Base-by-base conservation (phyloP, 2,329 filamentous ascomycete genomes). In the Fusarium kyushuense region DNA sequence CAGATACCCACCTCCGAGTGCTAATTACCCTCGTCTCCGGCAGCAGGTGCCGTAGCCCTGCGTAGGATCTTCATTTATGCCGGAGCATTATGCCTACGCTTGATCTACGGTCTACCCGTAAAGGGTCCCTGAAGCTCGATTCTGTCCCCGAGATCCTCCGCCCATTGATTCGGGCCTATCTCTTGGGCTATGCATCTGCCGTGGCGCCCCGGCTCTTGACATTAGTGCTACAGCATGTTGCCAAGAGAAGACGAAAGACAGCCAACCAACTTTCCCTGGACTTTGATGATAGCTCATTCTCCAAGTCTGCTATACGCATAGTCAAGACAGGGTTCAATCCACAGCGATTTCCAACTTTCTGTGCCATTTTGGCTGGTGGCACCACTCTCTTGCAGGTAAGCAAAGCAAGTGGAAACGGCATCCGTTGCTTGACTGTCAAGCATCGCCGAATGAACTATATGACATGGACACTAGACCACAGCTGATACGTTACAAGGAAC, bases 301-400 rank as follows among this genome's bases (percentile, higher is more conserved):
- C 74, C 17, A 74, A 71, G 16, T 77, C 78, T 43, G 74, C 74
- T 8, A 64, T 72, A n/a, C 70, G 74, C 33, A 84, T 87, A 58
- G 74, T 89, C 33, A 78, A 77, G 40, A 81, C 81, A 10, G 87
- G 86, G 4, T 77, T 89, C 17, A 85, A 87, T 43, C 78, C 80
- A 56, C 83, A 84, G 62, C 82, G 87, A 11, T 90, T 90, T 71
- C 87, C 88, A 42, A 81, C 87, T 6, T 90, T 90, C 73, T 90
- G 88, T 74, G 88, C 87, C 10, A 80, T 83, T 9, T 77, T 90
- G 12, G 84, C 87, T 38, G 88, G 88, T 33, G 87, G 87, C 38
- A 85, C 84, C 65, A 88, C 87, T 25, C 74, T 90, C n/a, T 74
- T 90, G n/a, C 83, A 89, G 81, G 87, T 86, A 78, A 71, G 81